Conservation (phyloP, 192 early-diverging fungal species). For the Coemansia sp. region DNA sequence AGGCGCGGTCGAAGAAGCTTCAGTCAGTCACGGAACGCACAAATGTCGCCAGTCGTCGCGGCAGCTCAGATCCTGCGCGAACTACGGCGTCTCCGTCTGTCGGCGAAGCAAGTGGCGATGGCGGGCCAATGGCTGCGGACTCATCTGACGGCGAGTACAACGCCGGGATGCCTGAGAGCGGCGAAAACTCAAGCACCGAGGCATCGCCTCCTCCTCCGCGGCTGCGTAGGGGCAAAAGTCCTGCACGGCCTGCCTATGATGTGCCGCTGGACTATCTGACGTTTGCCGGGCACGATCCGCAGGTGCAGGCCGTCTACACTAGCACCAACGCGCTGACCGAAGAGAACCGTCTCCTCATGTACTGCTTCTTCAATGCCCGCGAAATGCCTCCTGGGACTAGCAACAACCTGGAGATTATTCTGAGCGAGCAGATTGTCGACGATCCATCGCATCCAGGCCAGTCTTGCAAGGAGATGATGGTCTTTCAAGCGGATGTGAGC, state of each 20-base stretch:
- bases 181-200: slow-evolving; percentile 7
- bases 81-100: background rate
- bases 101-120: background rate
- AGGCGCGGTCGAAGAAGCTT: slow-evolving; percentile 16
- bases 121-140: slow-evolving; percentile 2
- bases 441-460: slow-evolving; percentile 23
- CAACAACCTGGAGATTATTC: slow-evolving; percentile 19
- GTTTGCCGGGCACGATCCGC: slow-evolving; percentile 27
- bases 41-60: background rate
- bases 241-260: slow-evolving; percentile 8
- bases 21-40: background rate
- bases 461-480: slow-evolving; percentile 23
- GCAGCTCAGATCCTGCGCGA: background rate
- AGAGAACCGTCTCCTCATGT: slow-evolving; percentile 37
- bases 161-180: background rate
- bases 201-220: background rate
- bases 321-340: slow-evolving; percentile 38
- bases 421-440: slow-evolving; percentile 32
- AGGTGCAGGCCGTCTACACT: slow-evolving; percentile 31
- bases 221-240: background rate
- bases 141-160: slow-evolving; percentile 20
- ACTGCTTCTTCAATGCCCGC: slow-evolving; percentile 43
- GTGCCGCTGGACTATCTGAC: slow-evolving; percentile 32
- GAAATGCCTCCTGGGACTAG: slow-evolving; percentile 19
- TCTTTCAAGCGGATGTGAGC: slow-evolving; percentile 25